A percentile compares a stretch with the other conserved stretches of the same genome.
phyloP scores from a whole-genome alignment of 2,329 filamentous ascomycete genomes.

The Talaromyces marneffei region DNA sequence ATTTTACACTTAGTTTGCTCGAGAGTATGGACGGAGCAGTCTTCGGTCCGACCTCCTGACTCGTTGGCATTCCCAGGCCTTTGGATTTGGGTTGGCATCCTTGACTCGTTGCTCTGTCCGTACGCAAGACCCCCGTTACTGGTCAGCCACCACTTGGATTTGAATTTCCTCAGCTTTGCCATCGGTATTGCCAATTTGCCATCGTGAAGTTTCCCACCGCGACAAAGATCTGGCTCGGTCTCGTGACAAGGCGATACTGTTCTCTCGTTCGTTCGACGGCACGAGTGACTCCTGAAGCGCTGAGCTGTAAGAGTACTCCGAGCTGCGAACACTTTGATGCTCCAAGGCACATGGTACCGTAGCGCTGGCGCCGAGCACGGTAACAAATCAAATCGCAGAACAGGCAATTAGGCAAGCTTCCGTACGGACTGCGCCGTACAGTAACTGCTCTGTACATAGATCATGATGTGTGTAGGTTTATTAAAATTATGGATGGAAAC shows the following conservation, averaged over 20 bases:
- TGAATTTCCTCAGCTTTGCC: not conserved
- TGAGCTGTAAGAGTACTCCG: no score
- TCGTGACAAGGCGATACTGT: not conserved
- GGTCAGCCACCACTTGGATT: not conserved
- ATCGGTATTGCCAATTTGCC: not conserved
- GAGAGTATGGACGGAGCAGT: no score
- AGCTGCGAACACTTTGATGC: not conserved
- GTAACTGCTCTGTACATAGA: no score
- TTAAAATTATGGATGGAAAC: not conserved
- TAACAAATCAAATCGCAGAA: not conserved
- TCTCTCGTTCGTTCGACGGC: not conserved
- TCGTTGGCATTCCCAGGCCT: constrained; percentile 4
- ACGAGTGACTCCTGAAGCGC: not conserved
- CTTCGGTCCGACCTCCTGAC: not conserved
- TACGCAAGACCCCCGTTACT: not conserved
- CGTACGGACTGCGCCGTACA: not conserved
- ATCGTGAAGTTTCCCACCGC: not conserved
- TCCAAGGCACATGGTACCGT: not conserved
- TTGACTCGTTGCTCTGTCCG: not conserved
- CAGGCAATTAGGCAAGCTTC: not conserved
- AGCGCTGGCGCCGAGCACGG: not conserved
- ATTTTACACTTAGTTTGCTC: not conserved
- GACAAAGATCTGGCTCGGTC: not conserved
- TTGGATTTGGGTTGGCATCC: not conserved
- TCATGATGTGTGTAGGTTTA: no score